Evolutionary conservation across 371 early-diverging fungal species (phyloP).

Genomic region (Saksenaea vasiformis): DNA sequence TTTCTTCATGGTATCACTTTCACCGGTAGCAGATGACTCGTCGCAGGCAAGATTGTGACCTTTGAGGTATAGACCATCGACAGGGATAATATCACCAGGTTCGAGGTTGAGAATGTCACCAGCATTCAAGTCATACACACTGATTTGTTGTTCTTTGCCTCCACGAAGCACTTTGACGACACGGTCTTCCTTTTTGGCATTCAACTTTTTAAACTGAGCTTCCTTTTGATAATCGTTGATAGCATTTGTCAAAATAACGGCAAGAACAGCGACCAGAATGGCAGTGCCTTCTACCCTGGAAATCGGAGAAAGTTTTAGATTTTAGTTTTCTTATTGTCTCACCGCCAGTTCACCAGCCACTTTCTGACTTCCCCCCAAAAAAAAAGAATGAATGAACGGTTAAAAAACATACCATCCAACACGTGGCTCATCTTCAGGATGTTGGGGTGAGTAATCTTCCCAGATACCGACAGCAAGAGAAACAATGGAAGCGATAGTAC

Average conservation of each 20-base stretch:
- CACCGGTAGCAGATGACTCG: constrained; percentile 92
- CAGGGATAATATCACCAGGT: constrained; percentile 93
- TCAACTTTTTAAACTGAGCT: constrained; percentile 89
- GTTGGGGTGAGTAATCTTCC: constrained; percentile 66
- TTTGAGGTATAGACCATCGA: constrained; percentile 80
- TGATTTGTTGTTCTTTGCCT: constrained; percentile 79
- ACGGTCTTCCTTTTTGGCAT: constrained; percentile 90
- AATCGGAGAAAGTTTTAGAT: constrained; percentile 1
- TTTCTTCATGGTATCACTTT: constrained; percentile 82
- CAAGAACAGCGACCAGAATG: constrained; percentile 86
- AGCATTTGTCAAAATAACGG: constrained; percentile 91
- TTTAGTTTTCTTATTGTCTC: constrained; percentile 5
- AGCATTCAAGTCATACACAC: constrained; percentile 84
- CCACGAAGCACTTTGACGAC: constrained; percentile 77
- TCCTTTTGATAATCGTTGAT: constrained; percentile 97
- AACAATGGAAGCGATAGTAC: constrained; percentile 75
- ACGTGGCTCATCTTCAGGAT: constrained; percentile 61
- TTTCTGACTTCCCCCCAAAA: background rate
- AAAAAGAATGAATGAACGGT: background rate
- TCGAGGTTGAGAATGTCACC: constrained; percentile 91
- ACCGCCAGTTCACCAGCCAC: constrained; percentile 1
- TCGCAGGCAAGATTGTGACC: constrained; percentile 88
- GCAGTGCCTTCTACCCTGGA: constrained; percentile 84
- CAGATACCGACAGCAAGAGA: constrained; percentile 78
- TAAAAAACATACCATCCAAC: constrained; percentile 59